Percentiles rank a stretch among this genome's conserved stretches.
phyloP scores from a whole-genome alignment of 75 land plant species.

The Larix kaempferi region DNA sequence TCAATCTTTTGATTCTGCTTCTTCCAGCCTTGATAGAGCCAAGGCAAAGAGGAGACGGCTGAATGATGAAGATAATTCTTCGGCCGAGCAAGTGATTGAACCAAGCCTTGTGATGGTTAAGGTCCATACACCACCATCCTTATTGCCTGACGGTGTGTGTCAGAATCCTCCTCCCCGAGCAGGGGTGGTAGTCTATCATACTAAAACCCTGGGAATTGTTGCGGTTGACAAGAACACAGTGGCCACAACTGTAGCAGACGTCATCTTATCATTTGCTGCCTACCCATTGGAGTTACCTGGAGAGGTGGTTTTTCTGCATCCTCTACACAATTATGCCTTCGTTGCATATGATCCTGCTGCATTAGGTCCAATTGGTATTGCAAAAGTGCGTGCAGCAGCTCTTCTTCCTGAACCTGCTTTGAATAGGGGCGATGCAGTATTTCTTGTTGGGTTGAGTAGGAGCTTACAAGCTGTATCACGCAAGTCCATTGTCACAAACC shows the following conservation, averaged over 20 bases:
- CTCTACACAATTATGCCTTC: constrained; percentile 86
- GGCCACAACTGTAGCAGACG: constrained; percentile 74
- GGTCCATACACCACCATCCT: constrained; percentile 85
- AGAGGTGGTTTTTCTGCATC: constrained; percentile 88
- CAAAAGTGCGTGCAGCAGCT: constrained; percentile 72
- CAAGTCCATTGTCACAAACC: constrained; percentile 81
- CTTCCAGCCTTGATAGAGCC: constrained; percentile 4
- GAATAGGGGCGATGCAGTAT: constrained; percentile 77
- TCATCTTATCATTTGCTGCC: constrained; percentile 88
- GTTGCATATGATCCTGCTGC: constrained; percentile 83
- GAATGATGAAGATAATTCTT: constrained; percentile 40
- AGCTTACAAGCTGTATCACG: constrained; percentile 82
- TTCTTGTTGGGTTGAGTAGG: constrained; percentile 83
- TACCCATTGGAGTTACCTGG: constrained; percentile 90
- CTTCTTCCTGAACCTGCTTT: constrained; percentile 72
- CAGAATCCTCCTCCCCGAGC: constrained; percentile 80
- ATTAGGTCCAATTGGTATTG: constrained; percentile 63
- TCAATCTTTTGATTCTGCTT: too few relatives aligned
- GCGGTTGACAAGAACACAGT: constrained; percentile 92
- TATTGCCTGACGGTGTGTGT: constrained; percentile 85
- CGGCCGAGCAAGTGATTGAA: constrained; percentile 79
- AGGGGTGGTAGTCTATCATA: constrained; percentile 75
- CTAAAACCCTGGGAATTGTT: constrained; percentile 66
- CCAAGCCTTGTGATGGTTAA: constrained; percentile 91
- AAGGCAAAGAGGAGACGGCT: not conserved